Conservation (phyloP, 108 stramenopile species). For the Nitzschia sp. region DNA sequence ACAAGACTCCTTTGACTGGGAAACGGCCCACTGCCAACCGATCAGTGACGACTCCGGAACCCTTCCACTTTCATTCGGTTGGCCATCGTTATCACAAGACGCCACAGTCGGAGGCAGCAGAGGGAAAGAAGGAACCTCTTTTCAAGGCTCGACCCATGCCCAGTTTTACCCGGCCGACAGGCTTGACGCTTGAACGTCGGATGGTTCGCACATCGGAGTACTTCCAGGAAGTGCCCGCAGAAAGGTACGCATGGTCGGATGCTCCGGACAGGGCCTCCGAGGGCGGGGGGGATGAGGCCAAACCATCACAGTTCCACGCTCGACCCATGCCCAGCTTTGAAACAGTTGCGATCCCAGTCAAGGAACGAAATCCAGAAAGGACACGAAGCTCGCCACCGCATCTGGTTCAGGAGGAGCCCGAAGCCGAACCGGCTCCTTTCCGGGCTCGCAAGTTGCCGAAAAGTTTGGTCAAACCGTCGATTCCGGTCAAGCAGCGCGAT, state of each 20-base stretch:
- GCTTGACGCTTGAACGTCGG: not conserved
- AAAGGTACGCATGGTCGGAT: no score
- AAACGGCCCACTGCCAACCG: not conserved
- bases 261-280: no score
- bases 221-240: no score
- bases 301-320: conserved; percentile 13
- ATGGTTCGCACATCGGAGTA: not conserved
- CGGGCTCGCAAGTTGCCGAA: conserved; percentile 9
- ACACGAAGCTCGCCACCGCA: not conserved
- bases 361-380: not conserved
- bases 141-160: conserved; percentile 43
- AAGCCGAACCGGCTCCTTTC: conserved; percentile 4
- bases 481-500: conserved; percentile 14
- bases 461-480: conserved; percentile 2
- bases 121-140: not conserved
- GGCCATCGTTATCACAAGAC: not conserved
- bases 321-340: conserved; percentile 23
- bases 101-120: not conserved
- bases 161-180: conserved; percentile 15
- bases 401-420: not conserved
- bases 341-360: conserved; percentile 5
- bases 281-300: not conserved
- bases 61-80: conserved; percentile 19
- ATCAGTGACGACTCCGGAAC: conserved; percentile 32
- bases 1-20: not conserved